Conservation (phyloP, 768 basidiomycete genomes). For the Termitomyces sp. region DNA sequence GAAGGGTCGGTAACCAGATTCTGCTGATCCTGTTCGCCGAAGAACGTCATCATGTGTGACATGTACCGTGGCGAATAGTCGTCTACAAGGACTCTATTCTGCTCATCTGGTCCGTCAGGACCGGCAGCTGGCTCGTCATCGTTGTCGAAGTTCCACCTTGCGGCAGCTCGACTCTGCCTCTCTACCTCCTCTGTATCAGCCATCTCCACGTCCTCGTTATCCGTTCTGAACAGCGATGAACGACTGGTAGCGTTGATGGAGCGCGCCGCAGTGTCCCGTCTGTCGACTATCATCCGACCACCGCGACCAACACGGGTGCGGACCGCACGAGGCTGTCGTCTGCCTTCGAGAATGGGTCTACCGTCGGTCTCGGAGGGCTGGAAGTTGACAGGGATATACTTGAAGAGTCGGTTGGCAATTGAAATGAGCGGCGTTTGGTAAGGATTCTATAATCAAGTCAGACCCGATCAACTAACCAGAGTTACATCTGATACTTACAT, state of each 20-base stretch:
- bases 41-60: constrained; percentile 50
- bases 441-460: constrained; percentile 43
- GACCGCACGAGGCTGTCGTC: constrained; percentile 40
- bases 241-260: constrained; percentile 18
- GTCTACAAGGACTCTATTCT: constrained; percentile 65
- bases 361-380: constrained; percentile 28
- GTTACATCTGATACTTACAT: constrained; percentile 52
- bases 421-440: constrained; percentile 65
- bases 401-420: constrained; percentile 64
- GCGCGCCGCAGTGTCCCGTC: constrained; percentile 41
- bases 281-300: constrained; percentile 74
- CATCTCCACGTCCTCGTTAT: constrained; percentile 26
- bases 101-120: constrained; percentile 62
- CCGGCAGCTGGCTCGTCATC: constrained; percentile 58
- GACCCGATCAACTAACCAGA: no score
- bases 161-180: constrained; percentile 34
- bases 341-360: constrained; percentile 15
- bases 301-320: constrained; percentile 82
- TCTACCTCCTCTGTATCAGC: constrained; percentile 29
- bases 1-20: constrained; percentile 48
- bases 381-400: constrained; percentile 45
- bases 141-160: constrained; percentile 67
- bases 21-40: constrained; percentile 54
- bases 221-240: constrained; percentile 24
- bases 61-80: constrained; percentile 65